Evolutionary conservation across 2,329 filamentous ascomycete genomes (phyloP).

Genomic region (Ascochyta clinopodiicola): DNA sequence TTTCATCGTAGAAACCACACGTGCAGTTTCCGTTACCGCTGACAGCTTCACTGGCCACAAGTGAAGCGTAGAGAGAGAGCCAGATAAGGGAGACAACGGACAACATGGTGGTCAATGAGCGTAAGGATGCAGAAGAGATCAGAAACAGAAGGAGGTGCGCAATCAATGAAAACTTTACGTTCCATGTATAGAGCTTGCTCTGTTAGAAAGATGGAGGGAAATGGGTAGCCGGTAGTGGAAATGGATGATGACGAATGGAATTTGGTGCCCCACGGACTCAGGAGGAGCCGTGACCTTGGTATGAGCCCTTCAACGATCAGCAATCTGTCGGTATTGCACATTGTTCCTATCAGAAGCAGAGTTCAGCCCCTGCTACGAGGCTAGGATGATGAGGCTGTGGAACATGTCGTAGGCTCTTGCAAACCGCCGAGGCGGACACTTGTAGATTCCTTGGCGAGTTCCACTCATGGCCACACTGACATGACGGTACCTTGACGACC

Average conservation of each 20-base stretch:
- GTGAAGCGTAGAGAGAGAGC: conserved; percentile 22
- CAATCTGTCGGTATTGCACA: conserved; percentile 1
- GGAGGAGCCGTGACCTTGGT: conserved; percentile 10
- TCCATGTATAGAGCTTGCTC: neutral
- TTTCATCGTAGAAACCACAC: conserved; percentile 55
- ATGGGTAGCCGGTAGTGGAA: conserved; percentile 2
- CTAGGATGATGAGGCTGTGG: neutral
- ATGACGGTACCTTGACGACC: neutral
- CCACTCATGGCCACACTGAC: neutral
- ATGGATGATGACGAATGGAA: neutral
- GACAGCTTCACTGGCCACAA: conserved; percentile 26
- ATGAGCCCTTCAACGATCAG: conserved; percentile 2
- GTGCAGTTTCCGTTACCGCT: conserved; percentile 45
- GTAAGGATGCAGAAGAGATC: conserved; percentile 9
- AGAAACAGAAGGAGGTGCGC: neutral
- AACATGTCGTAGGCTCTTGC: neutral
- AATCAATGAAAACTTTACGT: neutral
- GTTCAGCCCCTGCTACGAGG: neutral
- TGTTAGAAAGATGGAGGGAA: neutral
- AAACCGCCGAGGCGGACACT: conserved; percentile 1
- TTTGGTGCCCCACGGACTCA: conserved; percentile 1
- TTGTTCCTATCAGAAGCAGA: conserved; percentile 4
- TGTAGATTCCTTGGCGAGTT: conserved; percentile 4
- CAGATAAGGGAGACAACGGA: conserved; percentile 15
- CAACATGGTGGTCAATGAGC: conserved; percentile 24